phyloP scores from a whole-genome alignment of 75 land plant species.

The Sequoia sempervirens region DNA sequence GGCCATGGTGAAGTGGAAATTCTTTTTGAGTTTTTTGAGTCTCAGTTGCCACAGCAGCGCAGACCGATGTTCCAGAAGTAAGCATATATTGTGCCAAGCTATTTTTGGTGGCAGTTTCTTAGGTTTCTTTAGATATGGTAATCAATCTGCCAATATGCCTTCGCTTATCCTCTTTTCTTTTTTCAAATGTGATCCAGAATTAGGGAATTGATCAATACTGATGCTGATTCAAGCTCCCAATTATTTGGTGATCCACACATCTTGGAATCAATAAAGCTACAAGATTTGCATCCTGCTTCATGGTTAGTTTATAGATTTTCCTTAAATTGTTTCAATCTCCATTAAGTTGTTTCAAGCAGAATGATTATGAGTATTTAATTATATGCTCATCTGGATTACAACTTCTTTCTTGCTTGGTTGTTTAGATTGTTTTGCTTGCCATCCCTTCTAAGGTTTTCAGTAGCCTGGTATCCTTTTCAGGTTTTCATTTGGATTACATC shows the following conservation, averaged over 20 bases:
- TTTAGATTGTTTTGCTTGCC: background rate
- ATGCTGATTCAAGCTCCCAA: background rate
- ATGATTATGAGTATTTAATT: background rate
- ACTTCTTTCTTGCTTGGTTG: background rate
- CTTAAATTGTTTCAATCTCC: background rate
- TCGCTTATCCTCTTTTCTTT: slow-evolving; percentile 2
- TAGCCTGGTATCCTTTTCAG: slow-evolving; percentile 77
- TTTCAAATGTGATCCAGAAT: slow-evolving; percentile 30
- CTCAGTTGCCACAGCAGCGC: slow-evolving; percentile 49
- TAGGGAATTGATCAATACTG: slow-evolving; percentile 32
- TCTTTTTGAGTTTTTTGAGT: slow-evolving; percentile 75
- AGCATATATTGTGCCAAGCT: slow-evolving; percentile 7
- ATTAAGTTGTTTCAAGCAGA: background rate
- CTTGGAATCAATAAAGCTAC: slow-evolving; percentile 20
- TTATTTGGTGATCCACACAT: slow-evolving; percentile 29
- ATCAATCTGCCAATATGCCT: background rate
- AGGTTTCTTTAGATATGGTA: background rate
- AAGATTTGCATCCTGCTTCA: slow-evolving; percentile 66
- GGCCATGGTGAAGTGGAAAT: slow-evolving; percentile 23
- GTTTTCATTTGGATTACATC: background rate
- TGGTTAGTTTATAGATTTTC: slow-evolving; percentile 36
- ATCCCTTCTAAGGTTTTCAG: slow-evolving; percentile 55
- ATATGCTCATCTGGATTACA: background rate
- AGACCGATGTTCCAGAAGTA: slow-evolving; percentile 53
- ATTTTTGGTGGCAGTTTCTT: background rate